Percentiles rank a stretch among this genome's conserved stretches.
Evolutionary conservation across 2,329 filamentous ascomycete species (phyloP).

Genomic region (Lojkania enalia): DNA sequence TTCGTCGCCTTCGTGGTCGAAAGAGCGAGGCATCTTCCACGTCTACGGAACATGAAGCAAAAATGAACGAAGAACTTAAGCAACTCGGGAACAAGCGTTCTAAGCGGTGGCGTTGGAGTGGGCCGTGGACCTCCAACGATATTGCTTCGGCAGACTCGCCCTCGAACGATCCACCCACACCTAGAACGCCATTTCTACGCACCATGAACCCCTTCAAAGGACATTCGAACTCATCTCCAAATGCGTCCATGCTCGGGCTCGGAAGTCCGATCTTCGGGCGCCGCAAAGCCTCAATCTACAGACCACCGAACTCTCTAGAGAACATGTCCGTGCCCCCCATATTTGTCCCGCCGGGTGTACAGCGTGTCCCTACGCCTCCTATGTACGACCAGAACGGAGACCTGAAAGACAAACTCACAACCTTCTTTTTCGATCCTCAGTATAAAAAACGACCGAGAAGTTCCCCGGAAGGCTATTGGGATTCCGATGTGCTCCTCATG

Average conservation of each 20-base stretch:
- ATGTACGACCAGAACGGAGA: conserved; percentile 25
- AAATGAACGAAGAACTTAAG: conserved; percentile 20
- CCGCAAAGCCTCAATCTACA: neutral
- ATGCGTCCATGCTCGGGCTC: neutral
- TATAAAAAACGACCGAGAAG: conserved; percentile 12
- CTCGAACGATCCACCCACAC: conserved; percentile 4
- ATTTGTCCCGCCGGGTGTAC: conserved; percentile 32
- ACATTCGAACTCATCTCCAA: neutral
- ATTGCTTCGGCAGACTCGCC: conserved; percentile 9
- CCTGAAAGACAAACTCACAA: conserved; percentile 33
- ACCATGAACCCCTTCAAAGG: neutral
- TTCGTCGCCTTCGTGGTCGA: neutral
- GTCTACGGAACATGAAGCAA: neutral
- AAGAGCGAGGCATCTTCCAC: neutral
- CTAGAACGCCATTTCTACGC: too few species aligned
- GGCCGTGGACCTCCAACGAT: conserved; percentile 16
- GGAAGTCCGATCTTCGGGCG: conserved; percentile 1
- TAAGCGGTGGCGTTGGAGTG: conserved; percentile 26
- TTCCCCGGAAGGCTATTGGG: conserved; percentile 33
- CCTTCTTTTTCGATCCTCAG: conserved; percentile 39
- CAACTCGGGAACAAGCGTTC: conserved; percentile 18
- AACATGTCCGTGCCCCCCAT: conserved; percentile 23
- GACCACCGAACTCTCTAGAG: conserved; percentile 5
- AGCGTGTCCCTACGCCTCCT: conserved; percentile 33
- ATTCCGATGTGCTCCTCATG: conserved; percentile 43